These are phyloP conservation scores for Aureobasidium sp. DNA, from an alignment of 2,329 filamentous ascomycete genomes.

Conservation along the genomic window DNA sequence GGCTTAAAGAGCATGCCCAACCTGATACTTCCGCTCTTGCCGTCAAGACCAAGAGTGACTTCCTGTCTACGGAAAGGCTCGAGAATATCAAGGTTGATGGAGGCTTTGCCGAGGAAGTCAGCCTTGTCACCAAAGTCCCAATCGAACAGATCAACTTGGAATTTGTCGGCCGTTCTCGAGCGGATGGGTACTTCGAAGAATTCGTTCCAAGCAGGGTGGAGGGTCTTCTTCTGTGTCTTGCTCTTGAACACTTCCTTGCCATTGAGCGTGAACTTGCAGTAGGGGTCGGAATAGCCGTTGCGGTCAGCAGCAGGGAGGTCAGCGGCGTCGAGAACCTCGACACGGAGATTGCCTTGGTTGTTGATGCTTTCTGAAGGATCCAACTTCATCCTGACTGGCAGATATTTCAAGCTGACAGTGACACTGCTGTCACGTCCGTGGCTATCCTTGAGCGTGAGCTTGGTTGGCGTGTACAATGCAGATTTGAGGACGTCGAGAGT, in stretches of 20 bases:
- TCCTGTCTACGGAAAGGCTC: slow-evolving; percentile 81
- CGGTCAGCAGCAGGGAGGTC: slow-evolving; percentile 90
- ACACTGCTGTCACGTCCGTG: slow-evolving; percentile 69
- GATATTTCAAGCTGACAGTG: slow-evolving; percentile 87
- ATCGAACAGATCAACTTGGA: slow-evolving; percentile 77
- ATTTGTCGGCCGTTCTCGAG: slow-evolving; percentile 75
- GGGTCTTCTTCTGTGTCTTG: slow-evolving; percentile 91
- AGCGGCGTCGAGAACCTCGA: slow-evolving; percentile 80
- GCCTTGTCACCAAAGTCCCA: slow-evolving; percentile 96
- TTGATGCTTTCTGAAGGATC: slow-evolving; percentile 96
- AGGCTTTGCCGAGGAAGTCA: slow-evolving; percentile 72
- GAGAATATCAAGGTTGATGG: slow-evolving; percentile 67
- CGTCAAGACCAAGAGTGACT: slow-evolving; percentile 66
- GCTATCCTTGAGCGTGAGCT: slow-evolving; percentile 68
- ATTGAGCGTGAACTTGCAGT: slow-evolving; percentile 88
- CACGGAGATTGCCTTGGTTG: slow-evolving; percentile 91
- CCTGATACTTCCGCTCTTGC: slow-evolving; percentile 76
- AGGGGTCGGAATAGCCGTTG: slow-evolving; percentile 95
- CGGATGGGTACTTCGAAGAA: slow-evolving; percentile 78
- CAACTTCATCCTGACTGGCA: slow-evolving; percentile 87
- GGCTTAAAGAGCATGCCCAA: slow-evolving; percentile 87
- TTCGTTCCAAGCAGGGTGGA: slow-evolving; percentile 93
- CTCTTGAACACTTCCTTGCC: slow-evolving; percentile 90
- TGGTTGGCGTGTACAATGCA: slow-evolving; percentile 83
- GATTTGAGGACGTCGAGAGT: slow-evolving; percentile 83